phyloP scores from a whole-genome alignment of 805 yeast genomes.

The Metschnikowia cerradonensis region DNA sequence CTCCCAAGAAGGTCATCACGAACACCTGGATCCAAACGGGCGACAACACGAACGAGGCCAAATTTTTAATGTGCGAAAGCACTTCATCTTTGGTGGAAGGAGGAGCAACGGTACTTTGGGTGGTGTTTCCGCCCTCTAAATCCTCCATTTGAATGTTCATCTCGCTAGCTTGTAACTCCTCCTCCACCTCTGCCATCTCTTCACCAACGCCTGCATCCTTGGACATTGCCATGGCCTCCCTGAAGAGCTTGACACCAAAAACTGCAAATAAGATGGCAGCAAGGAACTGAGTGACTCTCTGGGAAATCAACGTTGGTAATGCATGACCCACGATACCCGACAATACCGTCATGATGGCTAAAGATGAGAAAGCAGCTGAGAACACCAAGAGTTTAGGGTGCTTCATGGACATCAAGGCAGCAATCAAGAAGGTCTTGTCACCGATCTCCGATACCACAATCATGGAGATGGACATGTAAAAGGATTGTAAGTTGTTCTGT shows the following conservation, averaged over 20 bases:
- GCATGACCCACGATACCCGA: slow-evolving; percentile 92
- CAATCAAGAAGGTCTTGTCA: slow-evolving; percentile 93
- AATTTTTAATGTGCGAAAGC: slow-evolving; percentile 45
- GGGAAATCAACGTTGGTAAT: slow-evolving; percentile 78
- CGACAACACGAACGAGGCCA: slow-evolving; percentile 64
- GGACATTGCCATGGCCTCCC: slow-evolving; percentile 81
- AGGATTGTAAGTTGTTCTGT: slow-evolving; percentile 34
- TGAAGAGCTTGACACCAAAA: slow-evolving; percentile 71
- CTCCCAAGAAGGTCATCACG: slow-evolving; percentile 93
- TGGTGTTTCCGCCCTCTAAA: slow-evolving; percentile 53
- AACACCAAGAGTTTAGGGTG: slow-evolving; percentile 82
- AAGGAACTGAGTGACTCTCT: slow-evolving; percentile 69
- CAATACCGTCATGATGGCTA: slow-evolving; percentile 85
- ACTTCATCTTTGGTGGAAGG: slow-evolving; percentile 14
- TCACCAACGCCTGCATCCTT: slow-evolving; percentile 85
- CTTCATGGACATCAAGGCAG: slow-evolving; percentile 98
- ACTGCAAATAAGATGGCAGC: slow-evolving; percentile 81
- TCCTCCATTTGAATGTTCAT: slow-evolving; percentile 47
- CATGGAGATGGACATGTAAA: slow-evolving; percentile 83
- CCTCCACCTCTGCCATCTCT: slow-evolving; percentile 95
- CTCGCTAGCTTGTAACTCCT: slow-evolving; percentile 70
- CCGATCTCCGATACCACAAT: slow-evolving; percentile 94
- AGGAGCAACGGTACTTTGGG: slow-evolving; percentile 8
- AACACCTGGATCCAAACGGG: slow-evolving; percentile 94
- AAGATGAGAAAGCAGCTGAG: slow-evolving; percentile 78